These are phyloP conservation scores for Salvia hispanica DNA, from an alignment of 257 asterid species.

Conservation along the genomic window DNA sequence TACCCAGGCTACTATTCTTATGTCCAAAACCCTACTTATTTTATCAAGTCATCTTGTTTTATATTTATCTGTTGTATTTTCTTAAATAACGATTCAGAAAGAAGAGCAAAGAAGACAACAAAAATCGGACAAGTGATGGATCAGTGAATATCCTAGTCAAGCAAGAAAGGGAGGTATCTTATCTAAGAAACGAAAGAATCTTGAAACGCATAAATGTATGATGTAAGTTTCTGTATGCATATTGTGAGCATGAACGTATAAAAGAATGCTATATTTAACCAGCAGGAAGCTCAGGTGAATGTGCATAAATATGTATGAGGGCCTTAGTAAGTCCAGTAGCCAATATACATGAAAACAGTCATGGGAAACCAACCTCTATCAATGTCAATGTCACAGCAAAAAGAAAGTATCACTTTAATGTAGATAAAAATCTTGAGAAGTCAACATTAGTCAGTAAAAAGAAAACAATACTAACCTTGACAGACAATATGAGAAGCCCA, in stretches of 20 bases:
- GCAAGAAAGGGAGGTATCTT: neutral
- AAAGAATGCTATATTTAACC: neutral
- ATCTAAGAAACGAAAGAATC: neutral
- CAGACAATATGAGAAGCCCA: constrained; percentile 85
- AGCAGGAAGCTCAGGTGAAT: constrained; percentile 1
- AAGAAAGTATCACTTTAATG: constrained; percentile 15
- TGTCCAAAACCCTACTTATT: too few species aligned
- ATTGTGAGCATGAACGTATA: constrained; percentile 14
- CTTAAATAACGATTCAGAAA: neutral
- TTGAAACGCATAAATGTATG: neutral
- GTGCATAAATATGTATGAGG: constrained; percentile 15
- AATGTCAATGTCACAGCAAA: constrained; percentile 27
- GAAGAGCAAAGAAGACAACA: neutral
- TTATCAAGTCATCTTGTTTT: neutral
- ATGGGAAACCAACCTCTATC: neutral
- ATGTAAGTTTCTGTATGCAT: constrained; percentile 20
- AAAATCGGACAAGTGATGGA: neutral
- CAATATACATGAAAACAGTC: neutral
- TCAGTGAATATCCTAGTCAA: neutral
- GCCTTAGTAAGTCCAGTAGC: neutral
- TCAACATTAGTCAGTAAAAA: constrained; percentile 12
- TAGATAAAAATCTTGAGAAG: neutral
- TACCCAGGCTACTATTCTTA: too few species aligned
- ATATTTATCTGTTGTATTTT: neutral
- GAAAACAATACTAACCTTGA: constrained; percentile 61